A percentile compares a stretch with the other conserved stretches of the same genome.
phyloP scores from a whole-genome alignment of 75 land plant species.

The Picea sitchensis region DNA sequence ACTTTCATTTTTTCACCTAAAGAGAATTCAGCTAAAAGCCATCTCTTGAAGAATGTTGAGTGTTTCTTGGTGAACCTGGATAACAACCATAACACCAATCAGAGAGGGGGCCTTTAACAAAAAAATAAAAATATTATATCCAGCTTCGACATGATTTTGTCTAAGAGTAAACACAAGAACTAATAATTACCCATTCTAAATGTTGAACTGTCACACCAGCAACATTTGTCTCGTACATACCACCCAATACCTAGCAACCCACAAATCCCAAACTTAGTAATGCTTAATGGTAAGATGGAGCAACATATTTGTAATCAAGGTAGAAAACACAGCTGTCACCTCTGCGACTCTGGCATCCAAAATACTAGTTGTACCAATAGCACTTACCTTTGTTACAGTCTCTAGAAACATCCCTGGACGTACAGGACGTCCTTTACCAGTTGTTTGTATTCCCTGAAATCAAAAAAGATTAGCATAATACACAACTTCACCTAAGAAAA shows the following conservation, averaged over 20 bases:
- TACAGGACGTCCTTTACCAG: conserved; percentile 55
- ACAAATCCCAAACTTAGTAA: conserved; percentile 6
- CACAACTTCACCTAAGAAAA: neutral
- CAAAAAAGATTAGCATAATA: neutral
- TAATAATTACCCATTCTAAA: conserved; percentile 83
- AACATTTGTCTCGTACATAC: conserved; percentile 74
- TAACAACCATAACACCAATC: neutral
- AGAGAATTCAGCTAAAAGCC: conserved; percentile 35
- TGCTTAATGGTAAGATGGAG: neutral
- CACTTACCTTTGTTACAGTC: conserved; percentile 83
- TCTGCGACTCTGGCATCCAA: neutral
- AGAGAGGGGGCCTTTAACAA: neutral
- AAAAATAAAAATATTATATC: neutral
- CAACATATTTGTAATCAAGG: neutral
- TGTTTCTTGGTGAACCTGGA: conserved; percentile 88
- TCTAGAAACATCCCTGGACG: conserved; percentile 99
- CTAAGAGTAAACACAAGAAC: neutral
- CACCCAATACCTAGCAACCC: conserved; percentile 66
- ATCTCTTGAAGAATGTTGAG: conserved; percentile 78
- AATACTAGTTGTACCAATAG: neutral
- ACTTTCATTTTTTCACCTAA: too few species aligned
- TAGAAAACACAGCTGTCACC: neutral
- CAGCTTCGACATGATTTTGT: neutral
- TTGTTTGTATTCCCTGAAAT: conserved; percentile 36
- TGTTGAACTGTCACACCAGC: conserved; percentile 95